A percentile compares a stretch with the other conserved stretches of the same genome.
Conservation (phyloP, 805 yeast genomes). For the Candida silvatica region DNA sequence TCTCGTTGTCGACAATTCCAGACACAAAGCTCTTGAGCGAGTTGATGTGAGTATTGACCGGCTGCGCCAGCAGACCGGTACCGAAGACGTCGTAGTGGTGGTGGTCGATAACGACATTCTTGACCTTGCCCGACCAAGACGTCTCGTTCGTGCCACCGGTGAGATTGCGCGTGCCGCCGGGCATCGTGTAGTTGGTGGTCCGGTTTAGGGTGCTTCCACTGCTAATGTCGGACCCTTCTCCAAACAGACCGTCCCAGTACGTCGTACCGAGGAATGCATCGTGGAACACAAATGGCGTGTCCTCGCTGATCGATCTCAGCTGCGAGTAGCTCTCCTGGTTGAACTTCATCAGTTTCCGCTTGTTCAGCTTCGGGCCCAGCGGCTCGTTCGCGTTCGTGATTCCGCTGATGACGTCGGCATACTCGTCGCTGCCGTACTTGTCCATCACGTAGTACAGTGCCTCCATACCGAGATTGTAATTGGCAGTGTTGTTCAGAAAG, state of each 20-base stretch:
- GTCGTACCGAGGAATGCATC: slow-evolving; percentile 56
- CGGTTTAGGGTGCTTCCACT: too few relatives aligned
- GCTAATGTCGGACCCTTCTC: slow-evolving; percentile 8
- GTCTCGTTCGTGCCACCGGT: slow-evolving; percentile 5
- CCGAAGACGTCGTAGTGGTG: slow-evolving; percentile 89
- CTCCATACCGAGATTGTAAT: slow-evolving; percentile 39
- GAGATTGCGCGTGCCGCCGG: slow-evolving; percentile 3
- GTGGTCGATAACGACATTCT: slow-evolving; percentile 77
- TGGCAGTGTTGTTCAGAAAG: slow-evolving; percentile 44
- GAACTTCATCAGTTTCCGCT: slow-evolving; percentile 31
- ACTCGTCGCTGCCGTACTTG: slow-evolving; percentile 56
- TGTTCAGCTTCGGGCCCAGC: slow-evolving; percentile 49
- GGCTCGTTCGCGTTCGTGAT: slow-evolving; percentile 89
- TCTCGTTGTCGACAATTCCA: slow-evolving; percentile 26
- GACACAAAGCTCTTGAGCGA: slow-evolving; percentile 44
- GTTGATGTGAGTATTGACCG: slow-evolving; percentile 53
- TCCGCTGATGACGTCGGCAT: slow-evolving; percentile 69
- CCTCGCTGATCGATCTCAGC: slow-evolving; percentile 29
- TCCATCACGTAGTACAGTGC: slow-evolving; percentile 47
- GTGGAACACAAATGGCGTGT: slow-evolving; percentile 45
- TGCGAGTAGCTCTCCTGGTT: slow-evolving; percentile 33
- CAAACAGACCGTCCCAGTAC: slow-evolving; percentile 44
- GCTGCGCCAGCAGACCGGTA: slow-evolving; percentile 43
- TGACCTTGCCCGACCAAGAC: slow-evolving; percentile 25
- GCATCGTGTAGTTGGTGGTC: slow-evolving; percentile 5